These are phyloP conservation scores for Leccinum pachyderme DNA, from an alignment of 1,284 basidiomycete genomes.

Conservation along the genomic window DNA sequence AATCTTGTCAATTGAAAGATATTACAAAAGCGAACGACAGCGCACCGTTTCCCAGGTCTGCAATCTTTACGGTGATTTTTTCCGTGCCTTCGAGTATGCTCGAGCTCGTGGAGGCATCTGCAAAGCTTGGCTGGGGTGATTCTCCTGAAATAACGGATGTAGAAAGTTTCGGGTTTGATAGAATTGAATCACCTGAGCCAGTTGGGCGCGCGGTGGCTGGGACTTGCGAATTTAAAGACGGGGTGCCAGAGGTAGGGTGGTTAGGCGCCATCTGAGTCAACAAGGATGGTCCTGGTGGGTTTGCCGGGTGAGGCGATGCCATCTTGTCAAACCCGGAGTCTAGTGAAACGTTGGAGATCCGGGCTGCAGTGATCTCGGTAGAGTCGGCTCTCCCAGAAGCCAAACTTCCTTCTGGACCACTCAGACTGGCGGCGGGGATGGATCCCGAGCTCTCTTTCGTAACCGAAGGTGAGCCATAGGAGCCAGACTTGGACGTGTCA, in stretches of 20 bases:
- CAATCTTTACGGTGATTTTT: constrained; percentile 97
- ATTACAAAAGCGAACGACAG: background rate
- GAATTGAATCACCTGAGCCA: constrained; percentile 32
- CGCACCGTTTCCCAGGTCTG: constrained; percentile 85
- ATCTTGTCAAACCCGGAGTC: constrained; percentile 56
- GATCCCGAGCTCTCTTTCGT: constrained; percentile 24
- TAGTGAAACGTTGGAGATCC: constrained; percentile 67
- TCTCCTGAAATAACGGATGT: constrained; percentile 45
- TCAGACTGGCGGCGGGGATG: constrained; percentile 8
- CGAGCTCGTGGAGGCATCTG: constrained; percentile 24
- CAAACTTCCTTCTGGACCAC: constrained; percentile 18
- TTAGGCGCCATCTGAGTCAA: constrained; percentile 75
- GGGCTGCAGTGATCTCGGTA: constrained; percentile 52
- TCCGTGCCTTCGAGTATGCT: constrained; percentile 48
- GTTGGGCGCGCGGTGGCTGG: constrained; percentile 19
- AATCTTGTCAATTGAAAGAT: constrained; percentile 6
- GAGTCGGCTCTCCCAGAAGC: constrained; percentile 36
- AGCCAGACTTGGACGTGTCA: constrained; percentile 24
- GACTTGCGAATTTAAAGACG: constrained; percentile 24
- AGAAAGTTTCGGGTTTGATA: constrained; percentile 29
- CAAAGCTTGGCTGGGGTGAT: constrained; percentile 35
- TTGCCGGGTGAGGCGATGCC: constrained; percentile 38
- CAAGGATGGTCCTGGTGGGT: constrained; percentile 68
- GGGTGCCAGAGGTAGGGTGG: constrained; percentile 19
- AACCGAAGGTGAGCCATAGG: constrained; percentile 24